Evolutionary conservation across 176 grass and related monocot species (phyloP).

Genomic region (Panicum miliaceum): DNA sequence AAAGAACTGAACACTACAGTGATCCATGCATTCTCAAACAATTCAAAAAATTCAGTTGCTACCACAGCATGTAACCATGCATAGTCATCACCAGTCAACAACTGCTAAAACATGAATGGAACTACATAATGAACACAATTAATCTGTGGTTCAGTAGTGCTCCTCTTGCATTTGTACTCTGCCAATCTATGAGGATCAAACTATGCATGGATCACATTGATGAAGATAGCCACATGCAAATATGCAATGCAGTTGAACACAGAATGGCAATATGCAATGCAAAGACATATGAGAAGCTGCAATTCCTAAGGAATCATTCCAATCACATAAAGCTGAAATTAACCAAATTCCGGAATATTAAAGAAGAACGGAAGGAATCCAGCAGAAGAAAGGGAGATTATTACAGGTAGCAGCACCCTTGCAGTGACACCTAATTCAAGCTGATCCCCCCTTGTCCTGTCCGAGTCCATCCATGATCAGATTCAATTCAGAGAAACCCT

Average conservation of each 20-base stretch:
- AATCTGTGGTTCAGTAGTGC: neutral
- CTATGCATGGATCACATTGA: neutral
- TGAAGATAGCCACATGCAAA: neutral
- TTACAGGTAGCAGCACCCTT: conserved; percentile 55
- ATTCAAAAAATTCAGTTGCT: conserved; percentile 8
- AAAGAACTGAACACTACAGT: neutral
- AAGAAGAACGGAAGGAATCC: conserved; percentile 36
- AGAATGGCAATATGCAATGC: neutral
- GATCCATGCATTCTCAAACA: neutral
- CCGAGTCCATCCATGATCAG: conserved; percentile 32
- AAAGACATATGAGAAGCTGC: conserved; percentile 23
- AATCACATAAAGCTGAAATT: conserved; percentile 42
- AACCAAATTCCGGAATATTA: conserved; percentile 36
- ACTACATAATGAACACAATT: neutral
- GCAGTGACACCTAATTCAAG: conserved; percentile 45
- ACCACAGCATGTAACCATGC: neutral
- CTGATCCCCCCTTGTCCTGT: conserved; percentile 21
- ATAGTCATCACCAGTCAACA: neutral
- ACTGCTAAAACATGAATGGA: neutral
- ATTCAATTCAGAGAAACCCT: conserved; percentile 38
- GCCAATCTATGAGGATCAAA: neutral
- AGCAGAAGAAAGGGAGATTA: conserved; percentile 38
- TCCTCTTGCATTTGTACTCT: neutral
- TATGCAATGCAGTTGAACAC: neutral
- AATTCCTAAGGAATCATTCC: conserved; percentile 43